Evolutionary conservation across 306 rosid species (phyloP), one percentile per base, ranked within the genome.

Genomic region (Sphenostylis stenocarpa): DNA sequence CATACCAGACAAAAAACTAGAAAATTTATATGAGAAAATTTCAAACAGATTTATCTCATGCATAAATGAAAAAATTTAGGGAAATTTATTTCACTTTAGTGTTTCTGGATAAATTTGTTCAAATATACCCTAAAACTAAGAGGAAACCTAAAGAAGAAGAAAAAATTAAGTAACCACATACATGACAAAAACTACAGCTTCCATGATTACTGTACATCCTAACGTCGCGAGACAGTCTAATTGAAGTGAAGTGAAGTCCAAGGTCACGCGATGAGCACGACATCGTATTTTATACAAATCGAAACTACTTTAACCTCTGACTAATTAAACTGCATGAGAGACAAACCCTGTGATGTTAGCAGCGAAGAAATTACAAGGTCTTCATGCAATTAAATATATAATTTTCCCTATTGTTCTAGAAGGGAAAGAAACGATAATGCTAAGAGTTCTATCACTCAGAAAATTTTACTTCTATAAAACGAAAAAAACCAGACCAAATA

Each of bases 1-100:
- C 91, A 75, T 85, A 93, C 95, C 93, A 88, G 82, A 75, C 78
- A 49, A 9, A 38, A 38, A 0, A 38, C 8, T 9, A 2, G 13
- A 38, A 38, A 26, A 26, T 26, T n/a, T 26, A 26, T 26, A 26
- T 26, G 28, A 26, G 1, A 26, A 26, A 26, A 26, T 26, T 26
- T 26, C 28, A 1, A n/a, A 26, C 28, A 26, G 2, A 26, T 26
- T 26, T 2, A 26, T 1, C 28, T 26, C 28, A 26, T 26, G 2
- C 28, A 26, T 26, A 26, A 26, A 26, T 2, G 1, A 26, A 26
- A 1, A 26, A 26, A 1, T 26, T 26, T 2, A 26, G 28, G 28
- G 2, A 26, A 26, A 26, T 2, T 26, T 26, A 26, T 26, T n/a
- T 26, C 28, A 26, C 28, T 26, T 26, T 26, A 26, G 28, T 2